A percentile compares a stretch with the other conserved stretches of the same genome.
phyloP scores from a whole-genome alignment of 495 filamentous ascomycete genomes.

The Hypoxylon perforatum region DNA sequence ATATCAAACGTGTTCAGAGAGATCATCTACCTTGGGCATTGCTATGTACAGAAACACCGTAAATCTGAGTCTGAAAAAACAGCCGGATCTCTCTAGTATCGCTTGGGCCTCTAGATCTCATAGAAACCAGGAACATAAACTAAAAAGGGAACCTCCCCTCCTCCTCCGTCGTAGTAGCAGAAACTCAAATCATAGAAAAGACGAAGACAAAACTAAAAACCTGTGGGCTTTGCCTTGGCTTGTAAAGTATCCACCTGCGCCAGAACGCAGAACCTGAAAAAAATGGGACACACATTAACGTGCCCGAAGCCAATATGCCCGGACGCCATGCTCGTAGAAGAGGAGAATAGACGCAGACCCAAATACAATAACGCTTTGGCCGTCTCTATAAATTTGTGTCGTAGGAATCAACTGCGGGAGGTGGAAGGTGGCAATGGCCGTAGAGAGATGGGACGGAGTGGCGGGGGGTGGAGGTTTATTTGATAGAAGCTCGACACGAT shows the following conservation, averaged over 20 bases:
- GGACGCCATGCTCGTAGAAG: conserved; percentile 42
- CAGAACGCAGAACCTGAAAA: conserved; percentile 22
- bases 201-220: background rate
- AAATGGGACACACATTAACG: conserved; percentile 20
- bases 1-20: conserved; percentile 25
- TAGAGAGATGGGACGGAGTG: background rate
- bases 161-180: background rate
- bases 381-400: conserved; percentile 1
- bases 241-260: conserved; percentile 31
- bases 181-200: conserved; percentile 11
- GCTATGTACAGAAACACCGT: background rate
- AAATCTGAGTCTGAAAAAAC: background rate
- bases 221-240: conserved; percentile 5
- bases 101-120: conserved; percentile 3
- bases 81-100: background rate
- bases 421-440: background rate
- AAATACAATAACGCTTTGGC: conserved; percentile 2
- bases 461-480: background rate
- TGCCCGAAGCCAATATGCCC: conserved; percentile 37
- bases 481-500: conserved; percentile 7
- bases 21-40: background rate
- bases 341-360: conserved; percentile 15
- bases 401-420: background rate
- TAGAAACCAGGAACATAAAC: conserved; percentile 10
- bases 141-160: background rate